Evolutionary conservation across 345 rosid genomes (phyloP).

Genomic region (Ceriops decandra): DNA sequence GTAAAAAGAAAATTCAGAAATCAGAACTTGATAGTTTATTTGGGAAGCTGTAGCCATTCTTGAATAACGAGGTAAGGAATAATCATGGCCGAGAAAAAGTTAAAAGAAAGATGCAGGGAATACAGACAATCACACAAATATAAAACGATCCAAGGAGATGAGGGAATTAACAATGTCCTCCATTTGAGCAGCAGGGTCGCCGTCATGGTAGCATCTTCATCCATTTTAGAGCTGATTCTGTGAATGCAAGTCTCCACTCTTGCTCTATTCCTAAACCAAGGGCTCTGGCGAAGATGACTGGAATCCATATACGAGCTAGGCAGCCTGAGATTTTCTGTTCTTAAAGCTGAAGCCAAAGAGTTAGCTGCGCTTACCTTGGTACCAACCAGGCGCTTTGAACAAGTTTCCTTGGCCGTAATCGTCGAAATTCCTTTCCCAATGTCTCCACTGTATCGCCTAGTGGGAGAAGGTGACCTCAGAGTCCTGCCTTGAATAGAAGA

Average conservation of each 20-base stretch:
- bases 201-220: conserved; percentile 35
- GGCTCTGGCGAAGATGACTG: conserved; percentile 15
- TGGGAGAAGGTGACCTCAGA: conserved; percentile 57
- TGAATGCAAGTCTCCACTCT: conserved; percentile 46
- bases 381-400: conserved; percentile 33
- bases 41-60: neutral
- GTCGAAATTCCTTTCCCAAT: conserved; percentile 22
- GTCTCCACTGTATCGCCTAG: conserved; percentile 48
- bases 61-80: neutral
- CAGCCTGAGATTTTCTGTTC: conserved; percentile 34
- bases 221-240: conserved; percentile 49
- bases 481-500: conserved; percentile 24
- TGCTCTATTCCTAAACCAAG: conserved; percentile 27
- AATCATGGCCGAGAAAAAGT: neutral
- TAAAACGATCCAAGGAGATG: conserved; percentile 87
- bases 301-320: conserved; percentile 24
- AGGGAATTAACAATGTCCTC: conserved; percentile 71
- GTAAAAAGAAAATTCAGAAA: neutral
- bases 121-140: conserved; percentile 49
- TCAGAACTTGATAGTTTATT: neutral
- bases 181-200: conserved; percentile 24
- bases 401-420: conserved; percentile 18
- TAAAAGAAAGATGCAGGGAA: neutral
- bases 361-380: conserved; percentile 19
- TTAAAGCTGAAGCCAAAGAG: conserved; percentile 31